These are phyloP conservation scores for Cronartium ribicola DNA, from an alignment of 1,284 basidiomycete species.

Conservation along the genomic window DNA sequence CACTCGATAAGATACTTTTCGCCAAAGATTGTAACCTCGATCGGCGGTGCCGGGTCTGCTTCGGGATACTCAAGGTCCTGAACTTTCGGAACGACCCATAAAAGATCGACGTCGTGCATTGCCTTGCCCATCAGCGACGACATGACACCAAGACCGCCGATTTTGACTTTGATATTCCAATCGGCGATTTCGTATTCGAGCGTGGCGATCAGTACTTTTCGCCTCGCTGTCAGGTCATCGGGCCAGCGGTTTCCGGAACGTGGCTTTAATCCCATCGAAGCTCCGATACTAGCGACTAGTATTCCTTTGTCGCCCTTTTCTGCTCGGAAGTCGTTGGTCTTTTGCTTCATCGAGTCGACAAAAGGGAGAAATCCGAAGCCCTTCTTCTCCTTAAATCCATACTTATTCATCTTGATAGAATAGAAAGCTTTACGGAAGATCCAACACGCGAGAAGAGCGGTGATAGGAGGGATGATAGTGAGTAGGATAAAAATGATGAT, in stretches of 20 bases:
- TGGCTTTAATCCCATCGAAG: conserved; percentile 26
- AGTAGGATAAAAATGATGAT: conserved; percentile 79
- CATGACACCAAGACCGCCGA: conserved; percentile 93
- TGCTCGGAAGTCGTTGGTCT: conserved; percentile 18
- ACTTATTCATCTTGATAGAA: conserved; percentile 78
- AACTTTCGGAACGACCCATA: conserved; percentile 89
- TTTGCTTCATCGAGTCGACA: conserved; percentile 33
- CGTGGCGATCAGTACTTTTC: conserved; percentile 82
- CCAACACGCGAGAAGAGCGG: conserved; percentile 71
- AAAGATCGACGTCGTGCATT: conserved; percentile 86
- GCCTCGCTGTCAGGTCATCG: conserved; percentile 77
- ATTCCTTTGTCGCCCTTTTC: conserved; percentile 40
- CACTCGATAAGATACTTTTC: conserved; percentile 90
- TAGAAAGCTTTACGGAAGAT: conserved; percentile 94
- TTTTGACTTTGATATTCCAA: conserved; percentile 94
- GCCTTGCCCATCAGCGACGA: conserved; percentile 91
- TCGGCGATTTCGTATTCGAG: conserved; percentile 92
- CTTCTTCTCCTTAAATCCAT: conserved; percentile 42
- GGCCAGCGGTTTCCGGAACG: conserved; percentile 71
- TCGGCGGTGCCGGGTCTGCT: conserved; percentile 56
- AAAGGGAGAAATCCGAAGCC: conserved; percentile 18
- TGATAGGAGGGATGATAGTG: conserved; percentile 73
- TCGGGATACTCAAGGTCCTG: conserved; percentile 49
- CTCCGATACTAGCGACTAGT: conserved; percentile 31
- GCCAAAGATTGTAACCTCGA: conserved; percentile 90